Conservation (phyloP, 192 early-diverging fungal species). For the Spinellus fusiger region DNA sequence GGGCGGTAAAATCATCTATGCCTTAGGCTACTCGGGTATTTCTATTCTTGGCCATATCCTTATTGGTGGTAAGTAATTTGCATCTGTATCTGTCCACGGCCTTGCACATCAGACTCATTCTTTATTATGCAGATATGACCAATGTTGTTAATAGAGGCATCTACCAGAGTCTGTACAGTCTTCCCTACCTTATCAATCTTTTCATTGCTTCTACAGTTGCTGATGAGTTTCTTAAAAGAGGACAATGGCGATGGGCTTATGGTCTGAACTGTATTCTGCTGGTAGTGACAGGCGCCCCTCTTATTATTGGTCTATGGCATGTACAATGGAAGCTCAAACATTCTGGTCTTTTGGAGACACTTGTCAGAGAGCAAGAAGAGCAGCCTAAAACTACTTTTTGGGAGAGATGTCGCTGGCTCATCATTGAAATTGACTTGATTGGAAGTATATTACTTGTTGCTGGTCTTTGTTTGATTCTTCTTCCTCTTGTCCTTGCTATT, state of each 20-base stretch:
- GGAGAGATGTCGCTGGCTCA: background rate
- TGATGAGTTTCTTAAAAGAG: background rate
- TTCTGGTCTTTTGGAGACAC: conserved; percentile 2
- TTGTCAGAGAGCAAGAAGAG: background rate
- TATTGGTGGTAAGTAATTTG: conserved; percentile 8
- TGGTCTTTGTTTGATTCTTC: conserved; percentile 11
- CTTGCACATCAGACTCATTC: background rate
- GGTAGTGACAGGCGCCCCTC: conserved; percentile 2
- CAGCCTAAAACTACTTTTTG: background rate
- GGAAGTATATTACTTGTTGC: conserved; percentile 14
- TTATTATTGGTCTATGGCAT: conserved; percentile 11
- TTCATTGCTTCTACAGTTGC: conserved; percentile 8
- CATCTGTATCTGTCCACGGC: background rate
- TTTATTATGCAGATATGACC: conserved; percentile 10
- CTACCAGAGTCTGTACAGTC: conserved; percentile 8
- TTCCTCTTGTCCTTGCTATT: conserved; percentile 18
- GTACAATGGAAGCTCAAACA: conserved; percentile 8
- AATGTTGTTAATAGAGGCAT: conserved; percentile 14
- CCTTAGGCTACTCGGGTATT: conserved; percentile 19
- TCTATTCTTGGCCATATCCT: conserved; percentile 8
- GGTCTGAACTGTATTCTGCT: conserved; percentile 13
- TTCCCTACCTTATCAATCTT: conserved; percentile 14
- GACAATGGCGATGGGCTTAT: conserved; percentile 19
- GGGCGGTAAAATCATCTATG: conserved; percentile 23
- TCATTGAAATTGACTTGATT: conserved; percentile 7